phyloP scores from a whole-genome alignment of 2,329 filamentous ascomycete species.

The Saccharata proteae region DNA sequence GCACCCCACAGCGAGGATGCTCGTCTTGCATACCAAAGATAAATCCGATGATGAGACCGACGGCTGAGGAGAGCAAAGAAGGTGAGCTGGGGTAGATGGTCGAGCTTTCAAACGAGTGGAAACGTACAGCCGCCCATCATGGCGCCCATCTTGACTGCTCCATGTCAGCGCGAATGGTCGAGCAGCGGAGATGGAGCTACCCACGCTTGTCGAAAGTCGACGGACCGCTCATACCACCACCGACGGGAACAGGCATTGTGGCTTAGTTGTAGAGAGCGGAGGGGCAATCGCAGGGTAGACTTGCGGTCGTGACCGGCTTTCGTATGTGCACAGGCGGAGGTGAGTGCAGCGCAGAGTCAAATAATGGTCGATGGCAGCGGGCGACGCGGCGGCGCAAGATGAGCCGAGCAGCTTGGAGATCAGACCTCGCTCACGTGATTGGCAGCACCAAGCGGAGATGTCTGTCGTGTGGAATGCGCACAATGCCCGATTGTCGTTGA shows the following conservation, averaged over 20 bases:
- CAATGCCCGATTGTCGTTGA: constrained; percentile 1
- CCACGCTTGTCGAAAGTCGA: constrained; percentile 62
- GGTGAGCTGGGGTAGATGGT: constrained; percentile 12
- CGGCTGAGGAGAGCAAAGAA: constrained; percentile 45
- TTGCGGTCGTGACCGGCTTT: too few species aligned
- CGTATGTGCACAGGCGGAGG: too few species aligned
- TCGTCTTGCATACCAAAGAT: constrained; percentile 66
- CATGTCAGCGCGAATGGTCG: constrained; percentile 21
- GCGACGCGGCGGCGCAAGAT: too few species aligned
- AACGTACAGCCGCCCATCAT: constrained; percentile 96
- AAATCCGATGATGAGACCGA: constrained; percentile 93
- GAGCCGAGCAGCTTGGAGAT: constrained; percentile 3
- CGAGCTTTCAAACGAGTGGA: too few species aligned
- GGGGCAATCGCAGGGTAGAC: too few species aligned
- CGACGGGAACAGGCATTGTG: constrained; percentile 47
- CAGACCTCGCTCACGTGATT: constrained; percentile 4
- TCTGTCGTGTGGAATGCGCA: constrained; percentile 2
- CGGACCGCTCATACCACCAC: constrained; percentile 37
- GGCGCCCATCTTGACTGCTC: constrained; percentile 86
- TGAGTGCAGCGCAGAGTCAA: neutral
- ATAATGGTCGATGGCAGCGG: too few species aligned
- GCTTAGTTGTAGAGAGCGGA: too few species aligned
- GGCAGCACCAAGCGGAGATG: neutral
- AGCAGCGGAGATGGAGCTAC: constrained; percentile 14
- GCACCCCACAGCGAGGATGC: neutral